Base-by-base conservation (phyloP, 192 early-diverging fungal genomes). In the Spizellomyces punctatus region DNA sequence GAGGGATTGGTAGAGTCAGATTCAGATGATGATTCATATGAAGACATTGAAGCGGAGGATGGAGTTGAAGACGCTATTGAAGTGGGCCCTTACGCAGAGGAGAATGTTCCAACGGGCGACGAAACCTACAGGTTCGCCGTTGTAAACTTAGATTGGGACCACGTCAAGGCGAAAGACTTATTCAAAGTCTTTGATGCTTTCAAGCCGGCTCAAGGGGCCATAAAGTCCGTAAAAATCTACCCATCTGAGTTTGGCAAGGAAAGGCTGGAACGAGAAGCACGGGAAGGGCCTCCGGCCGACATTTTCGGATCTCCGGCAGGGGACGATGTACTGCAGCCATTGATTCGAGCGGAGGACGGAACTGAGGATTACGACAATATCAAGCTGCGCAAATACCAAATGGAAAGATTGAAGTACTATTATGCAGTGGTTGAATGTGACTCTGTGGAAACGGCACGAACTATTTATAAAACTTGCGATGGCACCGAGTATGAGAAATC, bases 341-440 rank as follows among this genome's bases (percentile, higher is more conserved):
- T 82, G 4, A 60, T 81, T 89, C 66, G 76, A 41, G 83, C 83
- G 50, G 84, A 79, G 8, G 82, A 91, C 50, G 84, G 86, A 17
- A 60, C 58, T 6, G 86, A 90, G 41, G 94, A 96, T 49, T 91
- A 94, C 76, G 93, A 99, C 81, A 81, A 87, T 21, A 86, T 89
- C 0, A 88, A 89, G 4, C 71, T 98, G 79, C 89, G 97, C 58
- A 85, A 89, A 66, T 99, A 99, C 82, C 95, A 99, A 77, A 66
- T 96, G 6, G 94, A 98, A 63, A 83, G 93, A 52, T 79, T 98
- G 63, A 83, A 83, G 76, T 94, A 98, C 77, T 99, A 93, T 76
- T 99, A 95, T 77, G 96, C 94, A 0, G 90, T 99, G n/a, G 85
- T 94, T 19, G 95, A 96, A 71, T 97, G 93, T 71, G 94, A 96